Percentiles rank a stretch among this genome's conserved stretches.
Evolutionary conservation across 352 stramenopile species (phyloP).

Genomic region (Globisporangium cystogenes): DNA sequence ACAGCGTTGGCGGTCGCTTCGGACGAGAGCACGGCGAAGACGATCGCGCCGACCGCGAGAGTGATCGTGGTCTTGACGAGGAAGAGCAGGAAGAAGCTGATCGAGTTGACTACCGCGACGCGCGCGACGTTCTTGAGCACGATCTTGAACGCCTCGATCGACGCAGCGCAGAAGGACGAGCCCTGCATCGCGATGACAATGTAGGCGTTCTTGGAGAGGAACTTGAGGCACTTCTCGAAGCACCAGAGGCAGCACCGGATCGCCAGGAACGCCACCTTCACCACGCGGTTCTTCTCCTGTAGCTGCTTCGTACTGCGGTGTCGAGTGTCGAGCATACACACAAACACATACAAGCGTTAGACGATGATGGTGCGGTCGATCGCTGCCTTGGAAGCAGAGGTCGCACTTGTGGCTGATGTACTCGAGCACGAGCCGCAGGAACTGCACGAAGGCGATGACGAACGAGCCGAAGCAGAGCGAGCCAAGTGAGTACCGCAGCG

Average conservation of each 20-base stretch:
- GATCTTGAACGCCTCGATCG: slow-evolving; percentile 92
- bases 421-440: slow-evolving; percentile 90
- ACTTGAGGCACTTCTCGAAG: slow-evolving; percentile 95
- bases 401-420: slow-evolving; percentile 93
- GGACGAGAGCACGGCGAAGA: slow-evolving; percentile 43
- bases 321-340: neutral
- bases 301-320: slow-evolving; percentile 59
- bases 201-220: slow-evolving; percentile 96
- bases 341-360: neutral
- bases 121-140: slow-evolving; percentile 92
- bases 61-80: slow-evolving; percentile 90
- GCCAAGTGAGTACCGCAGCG: slow-evolving; percentile 89
- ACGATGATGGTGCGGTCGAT: neutral
- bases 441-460: slow-evolving; percentile 96
- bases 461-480: slow-evolving; percentile 96
- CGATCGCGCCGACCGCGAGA: slow-evolving; percentile 26
- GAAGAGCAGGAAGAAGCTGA: slow-evolving; percentile 92
- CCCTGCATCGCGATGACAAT: slow-evolving; percentile 85
- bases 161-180: slow-evolving; percentile 82
- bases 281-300: slow-evolving; percentile 60
- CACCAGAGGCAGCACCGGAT: slow-evolving; percentile 94
- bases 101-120: slow-evolving; percentile 86
- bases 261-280: slow-evolving; percentile 79
- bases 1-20: slow-evolving; percentile 22
- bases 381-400: neutral